Evolutionary conservation across 108 stramenopile species (phyloP).

Genomic region (Cyclotella baltica): DNA sequence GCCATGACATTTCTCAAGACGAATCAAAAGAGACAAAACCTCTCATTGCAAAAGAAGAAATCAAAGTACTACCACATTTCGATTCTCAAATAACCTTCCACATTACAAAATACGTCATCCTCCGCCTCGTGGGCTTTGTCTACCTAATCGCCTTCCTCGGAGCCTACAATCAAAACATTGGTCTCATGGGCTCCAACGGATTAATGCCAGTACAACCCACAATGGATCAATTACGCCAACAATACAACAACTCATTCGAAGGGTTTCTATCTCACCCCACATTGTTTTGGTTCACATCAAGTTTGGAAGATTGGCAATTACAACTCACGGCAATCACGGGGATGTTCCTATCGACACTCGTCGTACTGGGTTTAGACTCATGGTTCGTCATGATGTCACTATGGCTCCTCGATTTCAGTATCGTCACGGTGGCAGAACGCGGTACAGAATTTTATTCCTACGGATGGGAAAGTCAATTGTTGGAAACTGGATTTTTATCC

Average conservation of each 20-base stretch:
- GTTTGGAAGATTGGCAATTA: constrained; percentile 48
- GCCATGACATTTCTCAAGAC: not conserved
- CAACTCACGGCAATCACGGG: constrained; percentile 35
- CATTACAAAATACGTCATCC: constrained; percentile 43
- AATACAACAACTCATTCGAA: constrained; percentile 20
- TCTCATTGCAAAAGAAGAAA: not conserved
- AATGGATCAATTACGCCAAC: constrained; percentile 24
- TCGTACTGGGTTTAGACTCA: constrained; percentile 59
- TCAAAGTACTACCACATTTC: not conserved
- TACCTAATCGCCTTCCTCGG: constrained; percentile 67
- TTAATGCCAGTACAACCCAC: constrained; percentile 46
- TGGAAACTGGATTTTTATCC: constrained; percentile 83
- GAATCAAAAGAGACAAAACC: not conserved
- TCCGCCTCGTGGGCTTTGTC: constrained; percentile 57
- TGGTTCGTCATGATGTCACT: constrained; percentile 49
- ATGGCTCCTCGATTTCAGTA: constrained; percentile 76
- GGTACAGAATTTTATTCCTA: constrained; percentile 70
- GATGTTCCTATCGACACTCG: constrained; percentile 37
- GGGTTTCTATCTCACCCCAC: constrained; percentile 48
- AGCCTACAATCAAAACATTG: constrained; percentile 63
- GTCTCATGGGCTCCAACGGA: constrained; percentile 66
- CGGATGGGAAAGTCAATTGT: constrained; percentile 87
- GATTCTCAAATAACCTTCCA: constrained; percentile 22
- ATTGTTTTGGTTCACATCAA: constrained; percentile 25
- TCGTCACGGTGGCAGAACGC: constrained; percentile 73